Evolutionary conservation across 305 asterid species (phyloP).

Genomic region (Plantago coronopus): DNA sequence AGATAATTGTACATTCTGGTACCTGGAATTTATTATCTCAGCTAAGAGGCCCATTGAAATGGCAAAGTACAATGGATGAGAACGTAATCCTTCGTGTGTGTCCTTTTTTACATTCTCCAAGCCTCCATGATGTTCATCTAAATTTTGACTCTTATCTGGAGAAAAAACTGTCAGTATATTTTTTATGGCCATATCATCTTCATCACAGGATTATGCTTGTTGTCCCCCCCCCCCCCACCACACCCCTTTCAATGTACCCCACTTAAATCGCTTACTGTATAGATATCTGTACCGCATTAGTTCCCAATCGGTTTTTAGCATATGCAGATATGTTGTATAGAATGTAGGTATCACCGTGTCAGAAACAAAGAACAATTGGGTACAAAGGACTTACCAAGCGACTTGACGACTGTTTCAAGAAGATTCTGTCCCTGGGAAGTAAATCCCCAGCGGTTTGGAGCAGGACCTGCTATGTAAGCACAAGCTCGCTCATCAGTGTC

Average conservation of each 20-base stretch:
- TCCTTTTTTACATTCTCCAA: slow-evolving; percentile 29
- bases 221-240: no score
- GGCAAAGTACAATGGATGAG: slow-evolving; percentile 89
- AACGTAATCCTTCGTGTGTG: slow-evolving; percentile 44
- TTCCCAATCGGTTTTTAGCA: no score
- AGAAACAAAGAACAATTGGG: slow-evolving; percentile 13
- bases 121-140: slow-evolving; percentile 21
- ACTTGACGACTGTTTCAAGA: slow-evolving; percentile 44
- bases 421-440: slow-evolving; percentile 80
- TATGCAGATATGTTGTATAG: no score
- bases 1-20: slow-evolving; percentile 12
- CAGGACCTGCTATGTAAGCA: slow-evolving; percentile 98
- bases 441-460: slow-evolving; percentile 99
- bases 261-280: no score
- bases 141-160: slow-evolving; percentile 42
- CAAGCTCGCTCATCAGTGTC: slow-evolving; percentile 99
- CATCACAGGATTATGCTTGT: background rate
- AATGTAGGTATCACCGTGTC: no score
- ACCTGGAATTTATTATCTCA: slow-evolving; percentile 97
- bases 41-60: slow-evolving; percentile 86
- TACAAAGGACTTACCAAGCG: slow-evolving; percentile 46
- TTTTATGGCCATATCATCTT: background rate
- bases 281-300: no score
- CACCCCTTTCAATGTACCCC: no score
- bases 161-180: slow-evolving; percentile 11